Base-by-base conservation (phyloP, 1,284 basidiomycete species). In the Thecaphora frezii region DNA sequence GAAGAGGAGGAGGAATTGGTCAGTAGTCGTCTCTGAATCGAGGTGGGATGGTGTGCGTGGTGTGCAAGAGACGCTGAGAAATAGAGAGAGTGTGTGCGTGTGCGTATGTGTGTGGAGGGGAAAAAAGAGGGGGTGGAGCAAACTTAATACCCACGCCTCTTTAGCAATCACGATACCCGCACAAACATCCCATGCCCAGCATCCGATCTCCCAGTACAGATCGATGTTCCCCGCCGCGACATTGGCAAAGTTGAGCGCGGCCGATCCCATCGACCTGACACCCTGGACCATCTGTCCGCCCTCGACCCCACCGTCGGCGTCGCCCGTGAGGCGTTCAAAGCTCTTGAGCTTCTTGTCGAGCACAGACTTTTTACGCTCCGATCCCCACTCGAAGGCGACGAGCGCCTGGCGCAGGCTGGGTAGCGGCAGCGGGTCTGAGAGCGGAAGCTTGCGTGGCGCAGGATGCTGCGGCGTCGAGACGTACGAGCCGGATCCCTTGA, bases 81-180 rank as follows among this genome's bases (percentile, higher is more conserved):
- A n/a, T n/a, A n/a, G n/a, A n/a, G n/a, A n/a, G n/a, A n/a, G n/a
- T n/a, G n/a, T n/a, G n/a, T n/a, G n/a, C n/a, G n/a, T n/a, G n/a
- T n/a, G n/a, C n/a, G n/a, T n/a, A n/a, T n/a, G n/a, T n/a, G n/a
- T n/a, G n/a, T n/a, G n/a, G n/a, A 28, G 28, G 13, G 28, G 13
- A 13, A 28, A 13, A 28, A 13, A 28, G 28, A 28, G 5, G 13
- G 39, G 38, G 30, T 40, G 54, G 23, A 45, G 90, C 24, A 87
- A 88, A 28, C 89, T 85, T 22, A 87, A 82, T 23, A 89, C 86
- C 7, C 92, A 92, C 0, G 93, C 90, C 79, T 97, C 94, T 61
- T 90, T 84, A 0, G 90, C 89, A 64, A 98, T 93, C 60, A 93
- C 87, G n/a, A 91, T 86, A 0, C 93, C 93, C 1, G 94, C 88